Base-by-base conservation (phyloP, 495 filamentous ascomycete genomes). In the Daldinia vernicosa region DNA sequence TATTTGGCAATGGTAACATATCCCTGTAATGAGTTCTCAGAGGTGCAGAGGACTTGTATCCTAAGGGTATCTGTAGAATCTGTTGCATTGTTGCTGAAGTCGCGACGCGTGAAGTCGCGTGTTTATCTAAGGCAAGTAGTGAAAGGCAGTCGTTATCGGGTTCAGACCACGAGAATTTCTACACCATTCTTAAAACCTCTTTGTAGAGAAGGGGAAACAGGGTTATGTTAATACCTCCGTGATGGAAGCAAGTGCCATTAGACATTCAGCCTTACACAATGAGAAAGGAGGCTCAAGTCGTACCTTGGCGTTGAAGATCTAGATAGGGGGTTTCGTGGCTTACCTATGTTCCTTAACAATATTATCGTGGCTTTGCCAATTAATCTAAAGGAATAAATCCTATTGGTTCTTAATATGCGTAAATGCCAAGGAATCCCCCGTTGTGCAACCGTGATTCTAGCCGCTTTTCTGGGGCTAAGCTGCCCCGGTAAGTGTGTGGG, bases 401-500 rank as follows among this genome's bases (percentile, higher is more conserved):
- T 47, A 47, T 47, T 47, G 43, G 43, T 19, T 45, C 19, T 8
- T 47, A 8, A 12, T 17, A 7, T 8, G 22, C 8, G 17, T 2
- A 47, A 47, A 47, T 24, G 43, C 43, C 43, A 47, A 47, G 43
- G 24, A 47, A 47, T 5, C 8, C 43, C 17, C 43, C 40, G 17
- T 45, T 7, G 15, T 22, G 37, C 12, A 40, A 17, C 15, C 6
- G n/a, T 40, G 45, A 14, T 51, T 51, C 45, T 22, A 26, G 45
- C 45, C 45, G 37, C 5, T 32, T 50, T 58, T 39, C 15, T 56
- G 55, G 54, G 47, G 43, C 22, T 12, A 40, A 51, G 66, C 53
- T 51, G 9, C 30, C 32, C 52, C 66, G 66, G 53, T 58, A 56
- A 62, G 45, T 11, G 15, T 47, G 24, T 53, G 32, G 55, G 11